Conservation (phyloP, 2,329 filamentous ascomycete genomes). For the Xylariaceae sp. region DNA sequence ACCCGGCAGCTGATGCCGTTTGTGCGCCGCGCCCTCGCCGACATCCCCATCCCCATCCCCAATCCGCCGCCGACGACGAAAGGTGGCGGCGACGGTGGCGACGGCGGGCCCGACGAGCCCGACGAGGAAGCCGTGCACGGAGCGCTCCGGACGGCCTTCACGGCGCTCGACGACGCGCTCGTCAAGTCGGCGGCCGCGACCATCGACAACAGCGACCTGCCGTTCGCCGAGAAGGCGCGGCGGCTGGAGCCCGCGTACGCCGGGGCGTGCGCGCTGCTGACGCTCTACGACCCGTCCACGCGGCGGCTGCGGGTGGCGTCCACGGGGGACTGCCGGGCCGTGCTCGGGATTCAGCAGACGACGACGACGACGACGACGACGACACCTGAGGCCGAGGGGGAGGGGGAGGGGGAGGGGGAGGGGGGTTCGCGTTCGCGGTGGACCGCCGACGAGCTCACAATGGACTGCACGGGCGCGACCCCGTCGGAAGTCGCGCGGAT, state of each 20-base stretch:
- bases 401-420: too few species aligned
- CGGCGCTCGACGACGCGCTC: slow-evolving; percentile 26
- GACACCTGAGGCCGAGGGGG: too few species aligned
- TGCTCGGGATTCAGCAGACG: slow-evolving; percentile 7
- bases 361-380: too few species aligned
- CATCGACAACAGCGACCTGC: slow-evolving; percentile 22
- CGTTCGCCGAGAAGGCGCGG: slow-evolving; percentile 22
- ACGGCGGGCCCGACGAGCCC: slow-evolving; percentile 3
- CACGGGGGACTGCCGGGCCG: slow-evolving; percentile 48
- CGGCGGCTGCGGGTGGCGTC: slow-evolving; percentile 54
- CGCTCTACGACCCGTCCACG: slow-evolving; percentile 49
- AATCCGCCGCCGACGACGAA: too few species aligned
- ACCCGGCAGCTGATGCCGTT: slow-evolving; percentile 22
- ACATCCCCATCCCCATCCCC: too few species aligned
- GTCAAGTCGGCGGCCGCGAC: slow-evolving; percentile 18
- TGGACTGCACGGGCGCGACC: slow-evolving; percentile 61
- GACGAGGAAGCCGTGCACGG: slow-evolving; percentile 21
- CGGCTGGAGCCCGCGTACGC: slow-evolving; percentile 23
- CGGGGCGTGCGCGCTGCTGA: slow-evolving; percentile 31
- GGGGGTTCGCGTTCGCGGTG: slow-evolving; percentile 52
- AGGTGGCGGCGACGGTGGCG: slow-evolving; percentile 6
- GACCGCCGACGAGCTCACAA: slow-evolving; percentile 45
- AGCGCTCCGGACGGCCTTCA: slow-evolving; percentile 31
- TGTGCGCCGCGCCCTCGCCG: slow-evolving; percentile 19
- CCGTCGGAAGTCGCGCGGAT: slow-evolving; percentile 48